These are phyloP conservation scores for Nitzschia sp. DNA, from an alignment of 108 stramenopile genomes.

Conservation along the genomic window DNA sequence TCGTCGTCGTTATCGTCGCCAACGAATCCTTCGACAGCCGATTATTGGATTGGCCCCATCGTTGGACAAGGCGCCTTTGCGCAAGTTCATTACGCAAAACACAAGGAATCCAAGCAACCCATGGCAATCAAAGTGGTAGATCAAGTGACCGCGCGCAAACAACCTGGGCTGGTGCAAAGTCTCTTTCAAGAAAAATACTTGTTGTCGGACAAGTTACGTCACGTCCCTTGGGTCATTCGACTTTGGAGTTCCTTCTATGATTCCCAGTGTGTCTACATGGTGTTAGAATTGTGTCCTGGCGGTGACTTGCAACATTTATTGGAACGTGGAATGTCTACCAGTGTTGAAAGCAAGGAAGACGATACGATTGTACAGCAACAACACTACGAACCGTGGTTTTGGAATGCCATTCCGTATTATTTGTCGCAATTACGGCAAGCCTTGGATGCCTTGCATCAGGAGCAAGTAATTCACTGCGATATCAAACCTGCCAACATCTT, in stretches of 20 bases:
- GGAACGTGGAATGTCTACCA: neutral
- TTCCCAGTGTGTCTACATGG: constrained; percentile 35
- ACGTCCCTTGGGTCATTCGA: constrained; percentile 11
- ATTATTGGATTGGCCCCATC: constrained; percentile 32
- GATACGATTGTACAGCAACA: neutral
- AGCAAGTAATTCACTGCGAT: constrained; percentile 54
- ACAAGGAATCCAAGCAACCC: constrained; percentile 31
- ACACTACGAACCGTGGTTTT: neutral
- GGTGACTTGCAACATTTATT: constrained; percentile 23
- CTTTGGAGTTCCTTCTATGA: constrained; percentile 46
- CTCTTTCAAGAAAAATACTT: constrained; percentile 28
- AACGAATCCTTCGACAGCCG: constrained; percentile 15
- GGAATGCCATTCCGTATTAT: constrained; percentile 9
- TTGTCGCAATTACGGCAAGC: constrained; percentile 29
- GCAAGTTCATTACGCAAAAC: constrained; percentile 42
- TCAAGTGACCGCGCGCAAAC: constrained; percentile 20
- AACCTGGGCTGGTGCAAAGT: neutral
- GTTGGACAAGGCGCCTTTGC: constrained; percentile 74
- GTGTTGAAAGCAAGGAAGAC: neutral
- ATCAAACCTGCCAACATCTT: constrained; percentile 60
- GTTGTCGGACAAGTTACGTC: neutral
- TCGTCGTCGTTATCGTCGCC: no score
- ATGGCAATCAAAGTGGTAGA: constrained; percentile 44
- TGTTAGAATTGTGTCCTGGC: constrained; percentile 27
- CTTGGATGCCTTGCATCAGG: constrained; percentile 44